phyloP scores from a whole-genome alignment of 1,139 yeast genomes.

The Yamadazyma aaseri region DNA sequence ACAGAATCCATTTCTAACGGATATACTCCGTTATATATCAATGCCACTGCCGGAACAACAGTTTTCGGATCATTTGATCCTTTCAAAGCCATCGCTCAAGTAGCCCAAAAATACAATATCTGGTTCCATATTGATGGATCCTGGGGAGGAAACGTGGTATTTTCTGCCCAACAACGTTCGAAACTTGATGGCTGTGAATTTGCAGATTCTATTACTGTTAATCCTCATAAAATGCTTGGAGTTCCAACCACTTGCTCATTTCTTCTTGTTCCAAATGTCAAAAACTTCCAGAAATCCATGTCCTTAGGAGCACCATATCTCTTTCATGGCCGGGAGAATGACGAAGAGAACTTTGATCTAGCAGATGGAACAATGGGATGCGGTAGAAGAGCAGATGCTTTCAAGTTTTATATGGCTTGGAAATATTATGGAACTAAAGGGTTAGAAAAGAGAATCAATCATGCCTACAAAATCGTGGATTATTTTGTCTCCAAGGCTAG shows the following conservation, averaged over 20 bases:
- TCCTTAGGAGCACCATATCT: slow-evolving; percentile 78
- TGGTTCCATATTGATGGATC: slow-evolving; percentile 91
- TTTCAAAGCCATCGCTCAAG: slow-evolving; percentile 49
- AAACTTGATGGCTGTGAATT: slow-evolving; percentile 58
- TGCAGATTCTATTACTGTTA: slow-evolving; percentile 79
- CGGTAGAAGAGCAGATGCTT: slow-evolving; percentile 81
- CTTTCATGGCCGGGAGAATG: slow-evolving; percentile 62
- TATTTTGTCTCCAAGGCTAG: slow-evolving; percentile 53
- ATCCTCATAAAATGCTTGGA: slow-evolving; percentile 91
- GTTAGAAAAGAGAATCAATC: slow-evolving; percentile 62
- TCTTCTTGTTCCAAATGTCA: slow-evolving; percentile 66
- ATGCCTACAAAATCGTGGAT: slow-evolving; percentile 63
- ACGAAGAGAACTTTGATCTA: slow-evolving; percentile 65
- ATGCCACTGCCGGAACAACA: slow-evolving; percentile 88
- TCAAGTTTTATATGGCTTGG: slow-evolving; percentile 81
- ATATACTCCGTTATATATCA: slow-evolving; percentile 69
- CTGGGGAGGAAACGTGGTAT: slow-evolving; percentile 87
- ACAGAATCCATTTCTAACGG: slow-evolving; percentile 48
- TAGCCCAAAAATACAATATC: slow-evolving; percentile 53
- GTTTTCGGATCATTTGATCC: slow-evolving; percentile 85
- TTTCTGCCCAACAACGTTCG: slow-evolving; percentile 49
- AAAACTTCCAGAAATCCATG: slow-evolving; percentile 67
- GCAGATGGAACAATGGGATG: slow-evolving; percentile 95
- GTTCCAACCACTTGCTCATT: slow-evolving; percentile 87
- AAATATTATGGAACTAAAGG: slow-evolving; percentile 67